A percentile compares a stretch with the other conserved stretches of the same genome.
Evolutionary conservation across 495 filamentous ascomycete genomes (phyloP).

Genomic region (Hyaloscypha finlandica): DNA sequence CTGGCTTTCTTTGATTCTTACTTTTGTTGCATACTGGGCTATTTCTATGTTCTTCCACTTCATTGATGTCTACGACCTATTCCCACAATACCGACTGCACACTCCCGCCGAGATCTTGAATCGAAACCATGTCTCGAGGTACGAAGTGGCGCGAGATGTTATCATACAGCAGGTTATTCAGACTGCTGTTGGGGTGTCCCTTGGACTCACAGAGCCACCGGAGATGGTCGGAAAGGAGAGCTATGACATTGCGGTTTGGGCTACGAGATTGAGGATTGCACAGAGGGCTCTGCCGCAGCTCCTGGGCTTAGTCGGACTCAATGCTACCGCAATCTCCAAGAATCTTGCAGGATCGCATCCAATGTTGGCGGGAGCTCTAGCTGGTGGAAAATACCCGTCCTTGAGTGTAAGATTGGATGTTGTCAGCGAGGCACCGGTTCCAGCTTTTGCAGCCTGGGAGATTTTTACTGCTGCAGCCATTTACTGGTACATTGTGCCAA

Average conservation of each 20-base stretch:
- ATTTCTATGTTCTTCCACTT: conserved; percentile 85
- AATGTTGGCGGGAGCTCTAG: conserved; percentile 65
- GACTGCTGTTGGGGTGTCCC: conserved; percentile 60
- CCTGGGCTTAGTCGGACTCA: conserved; percentile 57
- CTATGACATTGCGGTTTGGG: conserved; percentile 83
- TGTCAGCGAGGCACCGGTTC: conserved; percentile 43
- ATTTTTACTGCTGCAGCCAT: conserved; percentile 67
- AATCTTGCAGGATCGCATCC: conserved; percentile 59
- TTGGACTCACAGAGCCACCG: conserved; percentile 64
- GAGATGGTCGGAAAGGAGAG: conserved; percentile 73
- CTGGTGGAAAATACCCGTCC: conserved; percentile 73
- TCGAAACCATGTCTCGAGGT: conserved; percentile 81
- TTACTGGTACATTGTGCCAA: conserved; percentile 78
- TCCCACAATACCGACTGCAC: conserved; percentile 86
- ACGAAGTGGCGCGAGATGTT: conserved; percentile 83
- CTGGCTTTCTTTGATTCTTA: conserved; percentile 69
- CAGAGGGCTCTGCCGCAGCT: conserved; percentile 67
- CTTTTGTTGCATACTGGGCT: conserved; percentile 86
- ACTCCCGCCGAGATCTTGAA: conserved; percentile 85
- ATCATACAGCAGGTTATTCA: conserved; percentile 89
- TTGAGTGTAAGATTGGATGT: conserved; percentile 48
- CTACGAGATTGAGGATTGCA: conserved; percentile 67
- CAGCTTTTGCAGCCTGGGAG: conserved; percentile 75
- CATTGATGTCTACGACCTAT: conserved; percentile 78
- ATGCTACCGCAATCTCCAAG: conserved; percentile 55